Evolutionary conservation across 257 asterid genomes (phyloP).

Genomic region (Forsythia suspensa): DNA sequence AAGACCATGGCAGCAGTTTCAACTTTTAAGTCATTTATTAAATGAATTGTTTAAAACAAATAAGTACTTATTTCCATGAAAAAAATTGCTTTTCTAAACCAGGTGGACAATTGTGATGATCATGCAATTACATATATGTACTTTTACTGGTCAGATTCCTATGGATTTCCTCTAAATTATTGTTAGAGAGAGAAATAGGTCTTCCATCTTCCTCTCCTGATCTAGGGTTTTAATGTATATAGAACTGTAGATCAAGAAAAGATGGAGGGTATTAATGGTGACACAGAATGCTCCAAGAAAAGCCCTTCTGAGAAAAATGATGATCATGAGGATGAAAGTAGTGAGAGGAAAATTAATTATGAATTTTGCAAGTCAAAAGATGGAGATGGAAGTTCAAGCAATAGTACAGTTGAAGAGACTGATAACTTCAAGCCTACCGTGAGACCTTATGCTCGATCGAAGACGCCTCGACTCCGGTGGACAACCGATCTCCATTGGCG

Average conservation of each 20-base stretch:
- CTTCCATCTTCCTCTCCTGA: constrained; percentile 25
- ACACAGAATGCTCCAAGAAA: constrained; percentile 26
- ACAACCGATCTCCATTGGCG: constrained; percentile 46
- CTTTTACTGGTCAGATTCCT: constrained; percentile 31
- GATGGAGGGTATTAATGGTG: constrained; percentile 28
- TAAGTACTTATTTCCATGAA: constrained; percentile 2
- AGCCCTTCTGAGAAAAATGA: constrained; percentile 16
- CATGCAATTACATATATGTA: neutral
- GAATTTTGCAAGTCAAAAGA: constrained; percentile 17
- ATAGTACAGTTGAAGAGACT: constrained; percentile 33
- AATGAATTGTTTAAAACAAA: neutral
- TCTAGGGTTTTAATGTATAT: constrained; percentile 35
- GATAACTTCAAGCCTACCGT: constrained; percentile 26
- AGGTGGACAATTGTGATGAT: neutral
- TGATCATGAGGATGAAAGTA: constrained; percentile 21
- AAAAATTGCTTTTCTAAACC: neutral
- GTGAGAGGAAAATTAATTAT: neutral
- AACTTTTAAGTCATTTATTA: neutral
- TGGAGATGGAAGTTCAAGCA: constrained; percentile 36
- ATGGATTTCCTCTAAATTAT: constrained; percentile 26
- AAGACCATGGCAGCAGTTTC: neutral
- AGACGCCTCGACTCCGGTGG: constrained; percentile 45
- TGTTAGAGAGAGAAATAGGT: constrained; percentile 21
- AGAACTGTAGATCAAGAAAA: neutral
- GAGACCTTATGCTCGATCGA: constrained; percentile 45